These are phyloP conservation scores for Trichoderma brevicompactum DNA, from an alignment of 2,329 filamentous ascomycete genomes.

Conservation along the genomic window DNA sequence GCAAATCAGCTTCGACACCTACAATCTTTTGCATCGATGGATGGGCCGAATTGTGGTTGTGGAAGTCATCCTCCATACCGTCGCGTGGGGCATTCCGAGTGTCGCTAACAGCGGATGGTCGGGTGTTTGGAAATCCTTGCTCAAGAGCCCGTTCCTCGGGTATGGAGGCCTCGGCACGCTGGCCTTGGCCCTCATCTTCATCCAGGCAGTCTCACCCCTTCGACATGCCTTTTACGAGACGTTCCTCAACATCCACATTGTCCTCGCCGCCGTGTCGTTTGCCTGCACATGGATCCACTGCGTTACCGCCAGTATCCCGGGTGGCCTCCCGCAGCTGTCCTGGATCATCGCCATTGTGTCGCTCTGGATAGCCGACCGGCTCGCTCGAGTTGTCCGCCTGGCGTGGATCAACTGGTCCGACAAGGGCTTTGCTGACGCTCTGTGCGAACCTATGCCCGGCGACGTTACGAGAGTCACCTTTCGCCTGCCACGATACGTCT, in stretches of 20 bases:
- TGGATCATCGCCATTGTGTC: constrained; percentile 75
- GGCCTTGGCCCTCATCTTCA: constrained; percentile 66
- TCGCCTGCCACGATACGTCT: constrained; percentile 67
- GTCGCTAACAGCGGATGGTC: constrained; percentile 66
- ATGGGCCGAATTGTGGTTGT: constrained; percentile 74
- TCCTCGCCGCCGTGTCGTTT: constrained; percentile 70
- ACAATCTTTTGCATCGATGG: constrained; percentile 77
- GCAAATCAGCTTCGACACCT: constrained; percentile 92
- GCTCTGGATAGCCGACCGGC: constrained; percentile 77
- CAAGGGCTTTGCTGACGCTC: constrained; percentile 64
- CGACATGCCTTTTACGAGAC: constrained; percentile 97
- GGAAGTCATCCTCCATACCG: constrained; percentile 69
- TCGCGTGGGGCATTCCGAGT: constrained; percentile 75
- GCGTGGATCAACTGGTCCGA: constrained; percentile 68
- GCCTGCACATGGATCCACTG: constrained; percentile 80
- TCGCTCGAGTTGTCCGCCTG: constrained; percentile 65
- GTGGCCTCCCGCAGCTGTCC: constrained; percentile 70
- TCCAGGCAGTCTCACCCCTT: constrained; percentile 76
- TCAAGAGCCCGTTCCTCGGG: constrained; percentile 64
- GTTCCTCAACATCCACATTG: constrained; percentile 85
- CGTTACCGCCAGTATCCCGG: constrained; percentile 64
- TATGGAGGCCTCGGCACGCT: constrained; percentile 66
- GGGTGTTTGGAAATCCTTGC: constrained; percentile 59
- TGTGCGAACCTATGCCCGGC: constrained; percentile 69
- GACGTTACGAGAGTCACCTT: constrained; percentile 73